These are phyloP conservation scores for Prunus davidiana DNA, from an alignment of 306 rosid genomes.

Conservation along the genomic window DNA sequence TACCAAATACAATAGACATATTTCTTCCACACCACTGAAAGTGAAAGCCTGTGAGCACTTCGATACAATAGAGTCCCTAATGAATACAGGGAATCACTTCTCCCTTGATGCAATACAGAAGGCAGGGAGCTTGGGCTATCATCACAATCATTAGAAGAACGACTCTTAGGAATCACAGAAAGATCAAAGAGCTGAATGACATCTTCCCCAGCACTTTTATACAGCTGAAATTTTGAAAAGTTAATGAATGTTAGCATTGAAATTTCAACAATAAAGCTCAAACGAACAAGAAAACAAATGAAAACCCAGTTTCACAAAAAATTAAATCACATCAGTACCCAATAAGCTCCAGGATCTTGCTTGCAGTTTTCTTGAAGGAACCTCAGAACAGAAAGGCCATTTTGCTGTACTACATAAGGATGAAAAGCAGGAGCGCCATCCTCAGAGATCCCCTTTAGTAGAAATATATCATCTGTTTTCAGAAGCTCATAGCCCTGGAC, in stretches of 20 bases:
- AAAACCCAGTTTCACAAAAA: constrained; percentile 8
- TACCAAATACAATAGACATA: constrained; percentile 12
- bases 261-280: constrained; percentile 20
- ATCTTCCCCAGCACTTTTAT: constrained; percentile 95
- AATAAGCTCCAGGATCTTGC: constrained; percentile 97
- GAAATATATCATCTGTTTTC: constrained; percentile 90
- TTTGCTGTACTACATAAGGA: constrained; percentile 92
- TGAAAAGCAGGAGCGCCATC: constrained; percentile 95
- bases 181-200: constrained; percentile 94
- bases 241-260: background rate
- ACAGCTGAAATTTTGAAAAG: constrained; percentile 58
- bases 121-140: constrained; percentile 71
- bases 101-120: constrained; percentile 56
- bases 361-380: constrained; percentile 96
- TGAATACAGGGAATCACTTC: constrained; percentile 84
- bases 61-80: constrained; percentile 89
- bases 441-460: constrained; percentile 86
- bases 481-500: constrained; percentile 95
- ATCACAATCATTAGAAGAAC: constrained; percentile 54
- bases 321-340: constrained; percentile 53
- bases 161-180: constrained; percentile 70
- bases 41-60: constrained; percentile 90
- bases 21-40: constrained; percentile 72
- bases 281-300: background rate
- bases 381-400: constrained; percentile 96